These are phyloP conservation scores for Macrotyloma uniflorum DNA, from an alignment of 306 rosid species.

Conservation along the genomic window DNA sequence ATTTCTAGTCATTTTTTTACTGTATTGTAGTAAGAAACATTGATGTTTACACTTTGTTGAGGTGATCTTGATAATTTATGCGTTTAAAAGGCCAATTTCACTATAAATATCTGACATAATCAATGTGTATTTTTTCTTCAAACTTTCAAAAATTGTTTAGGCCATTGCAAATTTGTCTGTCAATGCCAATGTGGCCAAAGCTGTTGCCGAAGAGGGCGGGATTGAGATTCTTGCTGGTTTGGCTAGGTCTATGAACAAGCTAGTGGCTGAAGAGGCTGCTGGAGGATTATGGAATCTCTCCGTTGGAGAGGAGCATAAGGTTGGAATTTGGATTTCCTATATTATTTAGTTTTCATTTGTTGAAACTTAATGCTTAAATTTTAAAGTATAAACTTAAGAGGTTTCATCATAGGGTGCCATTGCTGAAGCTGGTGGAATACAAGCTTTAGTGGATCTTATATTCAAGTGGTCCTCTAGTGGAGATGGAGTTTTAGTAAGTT, in stretches of 20 bases:
- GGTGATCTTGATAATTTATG: conserved; percentile 17
- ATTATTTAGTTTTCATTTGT: conserved; percentile 14
- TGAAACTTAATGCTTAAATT: conserved; percentile 32
- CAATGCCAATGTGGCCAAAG: conserved; percentile 93
- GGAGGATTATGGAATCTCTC: conserved; percentile 99
- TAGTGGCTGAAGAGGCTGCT: conserved; percentile 99
- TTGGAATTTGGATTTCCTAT: conserved; percentile 46
- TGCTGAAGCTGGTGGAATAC: conserved; percentile 97
- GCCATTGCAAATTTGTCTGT: conserved; percentile 99
- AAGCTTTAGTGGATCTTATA: conserved; percentile 96
- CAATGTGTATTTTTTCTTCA: conserved; percentile 14
- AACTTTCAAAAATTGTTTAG: conserved; percentile 51
- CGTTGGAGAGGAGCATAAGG: conserved; percentile 99
- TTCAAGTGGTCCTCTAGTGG: conserved; percentile 98
- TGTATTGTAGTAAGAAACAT: not conserved
- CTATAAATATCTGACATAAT: conserved; percentile 17
- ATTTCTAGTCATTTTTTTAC: conserved; percentile 21
- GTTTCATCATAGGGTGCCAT: conserved; percentile 77
- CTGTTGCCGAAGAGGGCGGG: conserved; percentile 99
- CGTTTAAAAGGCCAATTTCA: conserved; percentile 24
- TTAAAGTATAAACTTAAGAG: conserved; percentile 34
- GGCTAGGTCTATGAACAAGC: conserved; percentile 96
- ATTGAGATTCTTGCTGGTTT: conserved; percentile 92
- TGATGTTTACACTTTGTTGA: conserved; percentile 26
- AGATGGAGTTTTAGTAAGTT: conserved; percentile 94